Evolutionary conservation across 306 rosid genomes (phyloP).

Genomic region (Leucaena leucocephala): DNA sequence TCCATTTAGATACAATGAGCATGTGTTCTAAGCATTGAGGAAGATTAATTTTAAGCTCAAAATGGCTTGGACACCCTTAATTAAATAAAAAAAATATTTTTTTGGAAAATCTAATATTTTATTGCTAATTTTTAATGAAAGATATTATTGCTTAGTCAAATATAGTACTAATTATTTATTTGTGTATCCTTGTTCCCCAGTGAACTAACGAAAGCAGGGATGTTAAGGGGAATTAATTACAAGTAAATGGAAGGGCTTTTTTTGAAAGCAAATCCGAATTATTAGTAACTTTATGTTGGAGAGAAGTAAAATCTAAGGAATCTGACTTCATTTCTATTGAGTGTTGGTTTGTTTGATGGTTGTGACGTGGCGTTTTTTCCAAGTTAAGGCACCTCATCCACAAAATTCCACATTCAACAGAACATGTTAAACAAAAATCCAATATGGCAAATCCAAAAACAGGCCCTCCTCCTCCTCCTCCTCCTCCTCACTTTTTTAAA

Average conservation of each 20-base stretch:
- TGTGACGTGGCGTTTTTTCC: conserved; percentile 55
- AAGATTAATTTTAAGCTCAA: too few relatives aligned
- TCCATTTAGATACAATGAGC: too few relatives aligned
- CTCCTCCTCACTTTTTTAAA: neutral
- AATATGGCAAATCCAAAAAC: neutral
- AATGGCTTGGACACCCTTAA: too few relatives aligned
- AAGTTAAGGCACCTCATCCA: conserved; percentile 47
- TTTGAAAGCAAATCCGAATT: conserved; percentile 37
- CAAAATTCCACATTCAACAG: neutral
- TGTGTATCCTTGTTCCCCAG: conserved; percentile 14
- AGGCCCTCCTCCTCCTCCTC: neutral
- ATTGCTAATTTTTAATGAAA: too few relatives aligned
- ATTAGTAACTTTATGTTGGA: conserved; percentile 58
- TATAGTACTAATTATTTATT: neutral
- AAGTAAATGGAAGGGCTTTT: conserved; percentile 14
- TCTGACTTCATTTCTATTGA: conserved; percentile 47
- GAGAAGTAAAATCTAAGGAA: conserved; percentile 79
- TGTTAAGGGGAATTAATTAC: conserved; percentile 32
- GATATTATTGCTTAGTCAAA: too few relatives aligned
- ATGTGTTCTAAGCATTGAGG: too few relatives aligned
- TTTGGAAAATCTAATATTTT: too few relatives aligned
- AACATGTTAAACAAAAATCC: neutral
- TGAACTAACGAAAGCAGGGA: conserved; percentile 31
- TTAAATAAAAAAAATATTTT: too few relatives aligned
- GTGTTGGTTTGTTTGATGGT: conserved; percentile 45